Base-by-base conservation (phyloP, 257 asterid species). In the Solanum paucissectum region DNA sequence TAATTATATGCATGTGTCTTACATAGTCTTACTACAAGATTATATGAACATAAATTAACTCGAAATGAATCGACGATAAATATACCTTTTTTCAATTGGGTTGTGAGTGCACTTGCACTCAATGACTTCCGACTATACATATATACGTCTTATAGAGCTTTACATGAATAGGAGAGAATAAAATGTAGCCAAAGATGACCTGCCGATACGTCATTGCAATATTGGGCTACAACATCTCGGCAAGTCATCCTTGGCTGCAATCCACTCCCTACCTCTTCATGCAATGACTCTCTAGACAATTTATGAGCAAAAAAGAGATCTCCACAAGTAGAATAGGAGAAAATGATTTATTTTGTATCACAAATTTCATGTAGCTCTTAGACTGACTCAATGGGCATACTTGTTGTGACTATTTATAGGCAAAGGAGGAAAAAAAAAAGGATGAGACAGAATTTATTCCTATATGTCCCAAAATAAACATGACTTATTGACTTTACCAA, bases 181-280 rank as follows among this genome's bases (percentile, higher is more conserved):
- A 58, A 88, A 46, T 68, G 44, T 77, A 86, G 84, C 88, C 88
- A 77, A 84, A 40, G 76, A 86, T 40, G 36, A 77, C 49, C 69
- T 52, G 88, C 69, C 69, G 42, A 86, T 60, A n/a, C 12, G 25
- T 58, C 12, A 1, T 68, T 74, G 46, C 60, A 44, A 44, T 44
- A 36, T 66, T 29, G 13, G 4, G 38, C 40, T 37, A 10, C 18
- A 74, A 86, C 38, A 86, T 60, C 10, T 86, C 87, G 84, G 88
- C 88, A 88, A 88, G 88, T 88, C 88, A 88, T 88, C 83, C 90
- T 86, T 88, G 90, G 86, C 83, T 85, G 58, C 69, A 88, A 5
- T 40, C 66, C 62, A 66, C 86, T 86, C 60, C 44, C 52, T 25
- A 42, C 71, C 82, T 86, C 44, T 71, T 49, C 90, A 88, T 86